A percentile compares a stretch with the other conserved stretches of the same genome.
Conservation (phyloP, 495 filamentous ascomycete species). For the Aspergillus cavernicola region DNA sequence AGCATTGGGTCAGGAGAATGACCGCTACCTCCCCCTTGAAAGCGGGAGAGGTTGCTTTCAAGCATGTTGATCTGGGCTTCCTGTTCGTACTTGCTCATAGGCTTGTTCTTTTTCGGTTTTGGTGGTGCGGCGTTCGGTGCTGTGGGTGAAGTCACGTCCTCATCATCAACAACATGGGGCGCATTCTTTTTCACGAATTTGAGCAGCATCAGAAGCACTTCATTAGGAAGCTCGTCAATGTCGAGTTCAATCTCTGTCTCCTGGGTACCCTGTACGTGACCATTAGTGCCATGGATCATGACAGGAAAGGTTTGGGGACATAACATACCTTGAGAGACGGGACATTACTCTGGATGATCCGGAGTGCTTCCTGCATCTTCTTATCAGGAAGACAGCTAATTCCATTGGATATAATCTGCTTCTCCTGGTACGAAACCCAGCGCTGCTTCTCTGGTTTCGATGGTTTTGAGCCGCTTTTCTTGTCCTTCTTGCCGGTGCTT, state of each 20-base stretch:
- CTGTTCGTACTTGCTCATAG: conserved; percentile 93
- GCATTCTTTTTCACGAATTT: conserved; percentile 68
- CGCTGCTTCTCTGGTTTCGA: conserved; percentile 47
- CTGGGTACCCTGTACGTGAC: conserved; percentile 53
- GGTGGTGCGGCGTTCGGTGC: conserved; percentile 47
- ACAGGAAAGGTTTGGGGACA: background rate
- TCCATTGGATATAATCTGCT: conserved; percentile 78
- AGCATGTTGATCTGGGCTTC: conserved; percentile 82
- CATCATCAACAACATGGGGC: conserved; percentile 50
- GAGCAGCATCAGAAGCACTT: conserved; percentile 71
- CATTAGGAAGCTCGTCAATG: conserved; percentile 75
- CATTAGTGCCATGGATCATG: conserved; percentile 17
- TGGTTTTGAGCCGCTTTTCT: conserved; percentile 39
- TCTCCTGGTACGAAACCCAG: conserved; percentile 68
- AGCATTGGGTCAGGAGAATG: conserved; percentile 39
- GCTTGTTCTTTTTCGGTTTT: conserved; percentile 96
- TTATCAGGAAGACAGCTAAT: conserved; percentile 70
- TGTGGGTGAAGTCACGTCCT: conserved; percentile 35
- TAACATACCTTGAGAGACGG: conserved; percentile 62
- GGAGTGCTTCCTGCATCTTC: conserved; percentile 74
- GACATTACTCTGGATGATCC: conserved; percentile 85
- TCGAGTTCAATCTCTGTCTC: conserved; percentile 88
- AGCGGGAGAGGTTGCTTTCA: conserved; percentile 51
- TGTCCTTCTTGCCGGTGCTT: conserved; percentile 54
- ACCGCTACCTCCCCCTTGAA: conserved; percentile 38